Evolutionary conservation across 805 yeast species (phyloP), one percentile per base, ranked within the genome.

Genomic region (Suhomyces sp.): DNA sequence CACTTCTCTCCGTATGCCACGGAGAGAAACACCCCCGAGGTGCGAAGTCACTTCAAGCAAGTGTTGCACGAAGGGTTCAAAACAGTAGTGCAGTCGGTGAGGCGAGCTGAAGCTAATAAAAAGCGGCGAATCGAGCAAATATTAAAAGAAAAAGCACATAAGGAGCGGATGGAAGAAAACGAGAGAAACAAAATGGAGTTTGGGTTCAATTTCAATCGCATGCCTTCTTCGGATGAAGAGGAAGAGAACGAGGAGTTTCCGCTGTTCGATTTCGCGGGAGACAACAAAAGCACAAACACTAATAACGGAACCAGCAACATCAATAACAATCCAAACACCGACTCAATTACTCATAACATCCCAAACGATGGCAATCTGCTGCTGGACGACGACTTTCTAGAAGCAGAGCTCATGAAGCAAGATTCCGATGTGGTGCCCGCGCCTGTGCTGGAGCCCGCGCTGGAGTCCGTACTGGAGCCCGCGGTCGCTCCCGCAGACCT

Each of bases 1-100:
- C 61, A 62, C 37, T 72, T 60, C 49, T 72, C 78, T 3, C 76
- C 78, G 1, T 75, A 70, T 52, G 74, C 76, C 13, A 44, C 50
- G 1, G 33, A 52, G 3, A 48, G 53, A 10, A 57, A 66, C 4
- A 62, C 72, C 0, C 48, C 52, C 2, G 69, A 64, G 15, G 61
- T 66, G 19, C 54, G 55, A 13, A 31, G 53, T n/a, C 55, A 55
- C 41, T 73, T 66, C 54, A 54, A 60, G 15, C 52, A 47, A 2
- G 47, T 59, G 2, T 51, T 73, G 15, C 55, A 61, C 8, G 57
- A 60, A 5, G 71, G 68, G 40, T 73, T 75, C 58, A 66, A 61
- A 44, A 51, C 54, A 10, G 75, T 68, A 9, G 63, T 75, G 12
- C 54, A 55, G n/a, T 61, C 73, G 12, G 67, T 74, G 9, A 58